Base-by-base conservation (phyloP, 345 rosid genomes). In the Dipteronia sinensis region DNA sequence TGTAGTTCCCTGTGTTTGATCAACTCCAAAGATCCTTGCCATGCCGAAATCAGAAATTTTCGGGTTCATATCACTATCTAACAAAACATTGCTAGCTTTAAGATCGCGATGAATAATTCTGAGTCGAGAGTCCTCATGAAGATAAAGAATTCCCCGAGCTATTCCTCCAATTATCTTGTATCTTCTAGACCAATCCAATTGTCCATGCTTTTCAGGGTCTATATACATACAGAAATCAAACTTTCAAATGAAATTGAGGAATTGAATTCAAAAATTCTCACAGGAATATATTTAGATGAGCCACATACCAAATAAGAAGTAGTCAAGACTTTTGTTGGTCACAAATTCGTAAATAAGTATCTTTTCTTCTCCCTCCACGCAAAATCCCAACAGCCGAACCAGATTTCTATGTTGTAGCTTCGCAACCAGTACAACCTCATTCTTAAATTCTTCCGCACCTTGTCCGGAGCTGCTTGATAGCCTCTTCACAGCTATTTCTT, bases 331-430 rank as follows among this genome's bases (percentile, higher is more conserved):
- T 65, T 77, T 82, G 79, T 77, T 79, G 53, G 79, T 72, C 16
- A 76, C 81, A 42, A 63, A 81, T 65, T 84, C 85, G n/a, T 82
- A 84, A 0, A 84, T 40, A 19, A 86, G 83, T 23, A 84, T 74
- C 67, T 76, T 84, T 59, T 84, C 87, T 46, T 76, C 75, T 71
- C 83, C 89, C 62, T 82, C 84, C 3, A 76, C 10, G 58, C 84
- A 81, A 73, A 82, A 84, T 27, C 87, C 87, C 31, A 65, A 44
- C 6, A 82, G 76, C 73, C 84, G 80, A 42, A 82, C 85, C 9
- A 82, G 76, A 63, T 86, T 78, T 71, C 79, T 55, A 58, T 86
- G 83, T 64, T 86, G 86, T 42, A 86, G 85, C 75, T 74, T 80
- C 11, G 87, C 81, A 13, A 82, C 76, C 73, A 82, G 11, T 5